A percentile compares a stretch with the other conserved stretches of the same genome.
phyloP scores from a whole-genome alignment of 2,329 filamentous ascomycete genomes.

The Penicillium digitatum region DNA sequence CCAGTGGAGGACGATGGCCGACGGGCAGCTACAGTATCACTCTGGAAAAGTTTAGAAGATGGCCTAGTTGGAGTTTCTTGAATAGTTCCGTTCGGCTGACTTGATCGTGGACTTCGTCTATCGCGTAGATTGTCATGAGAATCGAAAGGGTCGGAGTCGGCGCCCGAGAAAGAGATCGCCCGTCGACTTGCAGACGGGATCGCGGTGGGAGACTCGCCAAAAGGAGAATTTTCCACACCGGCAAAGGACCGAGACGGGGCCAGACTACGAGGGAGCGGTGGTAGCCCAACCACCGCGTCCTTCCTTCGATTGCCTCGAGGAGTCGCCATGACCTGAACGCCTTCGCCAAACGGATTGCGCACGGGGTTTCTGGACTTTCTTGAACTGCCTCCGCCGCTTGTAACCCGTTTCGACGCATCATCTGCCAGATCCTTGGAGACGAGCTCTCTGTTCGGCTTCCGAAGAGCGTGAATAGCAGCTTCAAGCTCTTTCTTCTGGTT shows the following conservation, averaged over 20 bases:
- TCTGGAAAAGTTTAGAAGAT: constrained; percentile 23
- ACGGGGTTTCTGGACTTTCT: constrained; percentile 42
- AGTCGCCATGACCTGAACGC: constrained; percentile 50
- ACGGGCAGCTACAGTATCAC: constrained; percentile 9
- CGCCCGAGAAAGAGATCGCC: constrained; percentile 27
- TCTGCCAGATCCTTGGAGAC: constrained; percentile 46
- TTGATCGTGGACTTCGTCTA: constrained; percentile 1
- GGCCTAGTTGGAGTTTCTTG: constrained; percentile 43
- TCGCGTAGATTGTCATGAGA: constrained; percentile 2
- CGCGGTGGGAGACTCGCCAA: constrained; percentile 29
- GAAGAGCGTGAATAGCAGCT: constrained; percentile 46
- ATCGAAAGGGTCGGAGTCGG: constrained; percentile 17
- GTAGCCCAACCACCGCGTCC: constrained; percentile 27
- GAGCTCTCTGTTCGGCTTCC: constrained; percentile 47
- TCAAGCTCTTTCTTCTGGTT: constrained; percentile 49
- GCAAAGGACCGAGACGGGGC: constrained; percentile 28
- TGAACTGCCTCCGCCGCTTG: constrained; percentile 29
- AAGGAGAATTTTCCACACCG: constrained; percentile 27
- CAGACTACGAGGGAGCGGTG: constrained; percentile 26
- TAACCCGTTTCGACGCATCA: constrained; percentile 37
- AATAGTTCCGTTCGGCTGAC: constrained; percentile 19
- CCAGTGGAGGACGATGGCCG: constrained; percentile 18
- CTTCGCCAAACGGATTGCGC: constrained; percentile 40
- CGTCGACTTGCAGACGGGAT: constrained; percentile 33
- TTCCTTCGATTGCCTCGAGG: constrained; percentile 40